A percentile compares a stretch with the other conserved stretches of the same genome.
Conservation (phyloP, 306 rosid species). For the Amphicarpaea edgeworthii region DNA sequence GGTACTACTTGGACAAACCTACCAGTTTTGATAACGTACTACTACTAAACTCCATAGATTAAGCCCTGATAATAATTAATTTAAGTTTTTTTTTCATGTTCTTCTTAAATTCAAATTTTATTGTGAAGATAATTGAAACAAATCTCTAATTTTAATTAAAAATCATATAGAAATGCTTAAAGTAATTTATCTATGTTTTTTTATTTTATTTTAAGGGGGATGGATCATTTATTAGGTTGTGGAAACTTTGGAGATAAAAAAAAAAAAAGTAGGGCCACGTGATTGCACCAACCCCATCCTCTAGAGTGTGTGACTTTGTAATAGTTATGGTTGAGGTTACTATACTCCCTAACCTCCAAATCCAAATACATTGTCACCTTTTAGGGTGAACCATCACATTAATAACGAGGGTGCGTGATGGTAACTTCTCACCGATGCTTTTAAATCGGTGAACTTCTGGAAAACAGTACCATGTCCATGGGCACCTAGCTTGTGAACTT, state of each 20-base stretch:
- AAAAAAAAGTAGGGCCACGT: conserved; percentile 38
- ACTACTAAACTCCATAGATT: not conserved
- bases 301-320: conserved; percentile 34
- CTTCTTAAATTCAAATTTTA: not conserved
- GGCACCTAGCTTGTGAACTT: conserved; percentile 36
- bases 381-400: conserved; percentile 44
- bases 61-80: not conserved
- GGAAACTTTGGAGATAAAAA: conserved; percentile 38
- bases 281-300: conserved; percentile 38
- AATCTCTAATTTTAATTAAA: not conserved
- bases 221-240: conserved; percentile 23
- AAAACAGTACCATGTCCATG: conserved; percentile 18
- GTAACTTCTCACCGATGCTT: conserved; percentile 46
- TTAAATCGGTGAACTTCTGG: conserved; percentile 8
- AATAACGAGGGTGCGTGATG: conserved; percentile 36
- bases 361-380: conserved; percentile 33
- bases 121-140: not conserved
- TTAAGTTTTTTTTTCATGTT: not conserved
- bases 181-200: not conserved
- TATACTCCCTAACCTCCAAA: conserved; percentile 46
- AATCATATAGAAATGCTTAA: not conserved
- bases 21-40: conserved; percentile 8
- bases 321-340: conserved; percentile 45
- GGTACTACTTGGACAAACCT: conserved; percentile 12
- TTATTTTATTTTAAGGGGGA: not conserved